phyloP scores from a whole-genome alignment of 345 rosid species.

The Capsella bursapastoris region DNA sequence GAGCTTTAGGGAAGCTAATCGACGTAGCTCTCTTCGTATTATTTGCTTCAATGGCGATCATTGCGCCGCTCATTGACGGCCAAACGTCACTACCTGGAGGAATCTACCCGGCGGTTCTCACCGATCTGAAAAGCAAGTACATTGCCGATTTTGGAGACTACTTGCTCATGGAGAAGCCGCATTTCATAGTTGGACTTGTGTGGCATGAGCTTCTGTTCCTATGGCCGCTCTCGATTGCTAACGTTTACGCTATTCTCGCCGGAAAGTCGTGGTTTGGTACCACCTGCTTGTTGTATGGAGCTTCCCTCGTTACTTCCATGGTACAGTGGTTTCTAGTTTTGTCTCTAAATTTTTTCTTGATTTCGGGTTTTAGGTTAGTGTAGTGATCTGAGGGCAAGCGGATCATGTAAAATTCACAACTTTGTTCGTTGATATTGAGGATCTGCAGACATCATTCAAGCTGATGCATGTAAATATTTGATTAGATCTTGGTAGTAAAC shows the following conservation, averaged over 20 bases:
- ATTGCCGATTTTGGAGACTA: slow-evolving; percentile 61
- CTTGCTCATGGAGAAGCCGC: slow-evolving; percentile 67
- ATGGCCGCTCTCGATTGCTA: slow-evolving; percentile 77
- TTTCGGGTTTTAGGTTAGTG: background rate
- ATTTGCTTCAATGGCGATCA: slow-evolving; percentile 59
- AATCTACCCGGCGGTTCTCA: slow-evolving; percentile 59
- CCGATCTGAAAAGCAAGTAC: slow-evolving; percentile 55
- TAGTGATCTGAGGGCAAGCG: background rate
- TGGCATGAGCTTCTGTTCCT: slow-evolving; percentile 74
- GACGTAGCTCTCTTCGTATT: slow-evolving; percentile 60
- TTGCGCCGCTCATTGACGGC: slow-evolving; percentile 63
- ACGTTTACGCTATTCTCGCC: slow-evolving; percentile 57
- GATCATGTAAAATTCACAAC: background rate
- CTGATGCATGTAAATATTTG: background rate
- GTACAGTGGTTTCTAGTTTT: slow-evolving; percentile 44
- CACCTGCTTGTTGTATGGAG: slow-evolving; percentile 78
- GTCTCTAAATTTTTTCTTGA: slow-evolving; percentile 3
- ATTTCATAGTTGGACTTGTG: slow-evolving; percentile 69
- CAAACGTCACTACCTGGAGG: slow-evolving; percentile 58
- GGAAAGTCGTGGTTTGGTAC: slow-evolving; percentile 71
- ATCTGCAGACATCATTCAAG: background rate
- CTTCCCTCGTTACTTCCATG: slow-evolving; percentile 66
- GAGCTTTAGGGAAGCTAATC: slow-evolving; percentile 57
- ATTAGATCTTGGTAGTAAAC: background rate
- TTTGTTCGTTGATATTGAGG: slow-evolving; percentile 11